Percentiles rank a stretch among this genome's conserved stretches.
These are phyloP conservation scores for Omphalea diandra DNA, from an alignment of 441 rosid species.

Conservation along the genomic window DNA sequence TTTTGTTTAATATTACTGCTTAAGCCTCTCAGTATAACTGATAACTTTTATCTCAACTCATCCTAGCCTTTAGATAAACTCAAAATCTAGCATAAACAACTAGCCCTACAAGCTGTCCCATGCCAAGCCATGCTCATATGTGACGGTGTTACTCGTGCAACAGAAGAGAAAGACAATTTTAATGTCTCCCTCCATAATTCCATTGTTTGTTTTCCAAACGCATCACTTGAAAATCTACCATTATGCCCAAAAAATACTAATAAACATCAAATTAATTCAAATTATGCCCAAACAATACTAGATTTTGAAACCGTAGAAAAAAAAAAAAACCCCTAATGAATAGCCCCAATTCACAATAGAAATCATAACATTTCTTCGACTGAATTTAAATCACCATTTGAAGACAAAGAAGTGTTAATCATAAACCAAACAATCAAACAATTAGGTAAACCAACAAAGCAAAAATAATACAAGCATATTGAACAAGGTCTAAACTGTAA, in stretches of 20 bases:
- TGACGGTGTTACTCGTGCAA: no score
- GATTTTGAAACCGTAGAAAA: no score
- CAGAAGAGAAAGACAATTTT: background rate
- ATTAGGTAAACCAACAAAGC: background rate
- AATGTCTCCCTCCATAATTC: no score
- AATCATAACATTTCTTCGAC: background rate
- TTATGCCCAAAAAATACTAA: background rate
- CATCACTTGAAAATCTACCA: background rate
- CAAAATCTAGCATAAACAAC: background rate
- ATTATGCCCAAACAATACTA: no score
- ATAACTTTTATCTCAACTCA: background rate
- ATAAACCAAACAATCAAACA: no score
- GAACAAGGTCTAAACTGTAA: background rate
- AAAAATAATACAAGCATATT: background rate
- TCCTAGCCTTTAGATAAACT: background rate
- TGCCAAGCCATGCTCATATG: no score
- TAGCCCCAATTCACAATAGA: background rate
- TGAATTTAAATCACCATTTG: no score
- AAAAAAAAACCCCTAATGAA: background rate
- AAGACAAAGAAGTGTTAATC: no score
- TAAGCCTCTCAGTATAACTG: background rate
- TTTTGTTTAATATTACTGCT: background rate
- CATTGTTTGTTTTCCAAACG: background rate
- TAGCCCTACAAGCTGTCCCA: background rate
- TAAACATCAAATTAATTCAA: background rate